These are phyloP conservation scores for Quercus dentata DNA, from an alignment of 306 rosid genomes.

Conservation along the genomic window DNA sequence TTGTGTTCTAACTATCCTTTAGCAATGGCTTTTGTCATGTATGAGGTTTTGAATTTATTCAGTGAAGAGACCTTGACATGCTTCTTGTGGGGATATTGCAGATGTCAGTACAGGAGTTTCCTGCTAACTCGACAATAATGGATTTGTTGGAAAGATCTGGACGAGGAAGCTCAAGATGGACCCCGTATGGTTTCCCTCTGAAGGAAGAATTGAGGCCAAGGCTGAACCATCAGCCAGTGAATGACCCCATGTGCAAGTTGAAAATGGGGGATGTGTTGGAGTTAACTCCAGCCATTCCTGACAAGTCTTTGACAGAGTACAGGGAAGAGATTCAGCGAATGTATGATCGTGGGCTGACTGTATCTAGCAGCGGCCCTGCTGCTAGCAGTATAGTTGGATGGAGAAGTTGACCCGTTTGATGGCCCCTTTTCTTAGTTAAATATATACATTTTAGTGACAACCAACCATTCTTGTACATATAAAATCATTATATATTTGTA, in stretches of 20 bases:
- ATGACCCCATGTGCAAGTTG: slow-evolving; percentile 69
- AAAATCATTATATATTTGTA: slow-evolving; percentile 30
- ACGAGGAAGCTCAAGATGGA: slow-evolving; percentile 64
- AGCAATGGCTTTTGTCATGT: no score
- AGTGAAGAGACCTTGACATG: not conserved
- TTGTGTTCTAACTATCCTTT: not conserved
- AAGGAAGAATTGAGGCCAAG: slow-evolving; percentile 95
- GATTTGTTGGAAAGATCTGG: slow-evolving; percentile 71
- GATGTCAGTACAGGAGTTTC: slow-evolving; percentile 97
- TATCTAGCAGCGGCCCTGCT: slow-evolving; percentile 43
- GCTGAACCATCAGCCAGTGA: slow-evolving; percentile 66
- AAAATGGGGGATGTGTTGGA: slow-evolving; percentile 96
- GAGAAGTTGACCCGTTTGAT: slow-evolving; percentile 48
- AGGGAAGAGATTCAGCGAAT: slow-evolving; percentile 95
- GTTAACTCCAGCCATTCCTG: slow-evolving; percentile 75
- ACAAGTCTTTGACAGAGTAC: slow-evolving; percentile 72
- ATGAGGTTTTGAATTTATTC: not conserved
- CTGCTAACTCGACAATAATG: slow-evolving; percentile 67
- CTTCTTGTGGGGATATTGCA: slow-evolving; percentile 29
- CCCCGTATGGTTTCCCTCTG: slow-evolving; percentile 69
- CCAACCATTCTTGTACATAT: slow-evolving; percentile 28
- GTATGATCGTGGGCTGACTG: slow-evolving; percentile 69
- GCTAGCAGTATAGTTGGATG: slow-evolving; percentile 53
- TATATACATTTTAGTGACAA: slow-evolving; percentile 10
- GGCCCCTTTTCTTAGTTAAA: not conserved